These are phyloP conservation scores for Colletotrichum tropicicola DNA, from an alignment of 2,329 filamentous ascomycete genomes.

Conservation along the genomic window DNA sequence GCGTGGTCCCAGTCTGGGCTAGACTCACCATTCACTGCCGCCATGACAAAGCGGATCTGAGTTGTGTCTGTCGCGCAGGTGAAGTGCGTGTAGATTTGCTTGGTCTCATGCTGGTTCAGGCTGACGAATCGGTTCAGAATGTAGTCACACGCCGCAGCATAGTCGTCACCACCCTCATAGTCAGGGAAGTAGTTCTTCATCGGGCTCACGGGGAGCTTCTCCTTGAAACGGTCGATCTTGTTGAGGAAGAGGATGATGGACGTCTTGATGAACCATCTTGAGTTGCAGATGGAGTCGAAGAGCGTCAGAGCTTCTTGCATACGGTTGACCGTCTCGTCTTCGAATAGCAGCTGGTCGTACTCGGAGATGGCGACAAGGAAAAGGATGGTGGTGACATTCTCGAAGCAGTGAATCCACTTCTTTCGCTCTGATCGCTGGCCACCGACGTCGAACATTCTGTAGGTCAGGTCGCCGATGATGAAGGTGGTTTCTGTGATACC, in stretches of 20 bases:
- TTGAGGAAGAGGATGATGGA: constrained; percentile 90
- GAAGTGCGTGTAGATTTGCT: constrained; percentile 99
- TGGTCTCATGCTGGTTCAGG: constrained; percentile 98
- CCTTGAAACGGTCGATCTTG: constrained; percentile 91
- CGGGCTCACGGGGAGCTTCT: constrained; percentile 83
- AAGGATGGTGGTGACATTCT: constrained; percentile 96
- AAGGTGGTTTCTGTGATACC: constrained; percentile 98
- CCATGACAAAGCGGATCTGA: constrained; percentile 99
- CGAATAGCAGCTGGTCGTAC: constrained; percentile 95
- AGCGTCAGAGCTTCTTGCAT: constrained; percentile 91
- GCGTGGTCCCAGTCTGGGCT: background rate
- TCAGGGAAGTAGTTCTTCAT: constrained; percentile 91
- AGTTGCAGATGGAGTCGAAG: constrained; percentile 89
- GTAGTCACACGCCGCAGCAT: constrained; percentile 95
- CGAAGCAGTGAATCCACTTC: constrained; percentile 99
- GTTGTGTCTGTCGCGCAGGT: constrained; percentile 98
- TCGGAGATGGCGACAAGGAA: constrained; percentile 97
- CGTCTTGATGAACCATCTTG: constrained; percentile 89
- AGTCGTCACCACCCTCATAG: constrained; percentile 95
- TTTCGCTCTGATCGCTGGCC: constrained; percentile 95
- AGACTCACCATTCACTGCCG: constrained; percentile 91
- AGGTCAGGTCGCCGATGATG: constrained; percentile 93
- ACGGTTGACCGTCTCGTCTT: constrained; percentile 95
- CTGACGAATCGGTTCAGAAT: constrained; percentile 98
- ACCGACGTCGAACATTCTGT: constrained; percentile 97